Evolutionary conservation across 2,329 filamentous ascomycete species (phyloP).

Genomic region (Trichophaea hybrida): DNA sequence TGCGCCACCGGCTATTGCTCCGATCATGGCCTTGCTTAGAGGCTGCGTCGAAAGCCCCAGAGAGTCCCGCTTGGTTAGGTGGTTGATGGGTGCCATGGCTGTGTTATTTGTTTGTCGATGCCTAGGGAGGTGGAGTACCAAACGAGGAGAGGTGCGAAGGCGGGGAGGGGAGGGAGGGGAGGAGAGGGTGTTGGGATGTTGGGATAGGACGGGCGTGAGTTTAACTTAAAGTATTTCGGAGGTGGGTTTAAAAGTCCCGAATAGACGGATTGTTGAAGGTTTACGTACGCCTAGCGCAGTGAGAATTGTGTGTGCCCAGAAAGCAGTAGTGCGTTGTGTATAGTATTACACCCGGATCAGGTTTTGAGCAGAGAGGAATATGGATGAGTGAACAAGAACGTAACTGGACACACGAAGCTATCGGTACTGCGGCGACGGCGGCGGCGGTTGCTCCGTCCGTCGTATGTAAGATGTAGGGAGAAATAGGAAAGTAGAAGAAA

Average conservation of each 20-base stretch:
- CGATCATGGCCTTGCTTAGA: background rate
- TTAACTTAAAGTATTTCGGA: background rate
- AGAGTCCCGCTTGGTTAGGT: background rate
- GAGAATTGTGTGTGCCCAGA: too few species aligned
- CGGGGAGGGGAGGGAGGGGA: background rate
- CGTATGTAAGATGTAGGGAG: background rate
- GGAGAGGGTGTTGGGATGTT: background rate
- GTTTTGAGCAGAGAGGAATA: too few species aligned
- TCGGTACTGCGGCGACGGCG: too few species aligned
- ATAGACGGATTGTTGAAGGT: too few species aligned
- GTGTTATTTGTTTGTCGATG: background rate
- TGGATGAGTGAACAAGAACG: too few species aligned
- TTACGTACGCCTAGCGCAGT: too few species aligned
- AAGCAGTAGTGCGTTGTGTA: background rate
- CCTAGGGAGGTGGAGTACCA: background rate
- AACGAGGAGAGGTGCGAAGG: background rate
- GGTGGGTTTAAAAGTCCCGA: too few species aligned
- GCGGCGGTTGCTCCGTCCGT: too few species aligned
- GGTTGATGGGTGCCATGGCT: background rate
- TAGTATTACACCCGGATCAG: background rate
- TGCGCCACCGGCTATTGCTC: background rate
- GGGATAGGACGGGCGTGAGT: background rate
- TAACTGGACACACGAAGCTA: too few species aligned
- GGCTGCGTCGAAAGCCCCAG: background rate
- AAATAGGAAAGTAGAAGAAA: background rate